Conservation (phyloP, 2,329 filamentous ascomycete genomes). For the Penicillium verrucosum region DNA sequence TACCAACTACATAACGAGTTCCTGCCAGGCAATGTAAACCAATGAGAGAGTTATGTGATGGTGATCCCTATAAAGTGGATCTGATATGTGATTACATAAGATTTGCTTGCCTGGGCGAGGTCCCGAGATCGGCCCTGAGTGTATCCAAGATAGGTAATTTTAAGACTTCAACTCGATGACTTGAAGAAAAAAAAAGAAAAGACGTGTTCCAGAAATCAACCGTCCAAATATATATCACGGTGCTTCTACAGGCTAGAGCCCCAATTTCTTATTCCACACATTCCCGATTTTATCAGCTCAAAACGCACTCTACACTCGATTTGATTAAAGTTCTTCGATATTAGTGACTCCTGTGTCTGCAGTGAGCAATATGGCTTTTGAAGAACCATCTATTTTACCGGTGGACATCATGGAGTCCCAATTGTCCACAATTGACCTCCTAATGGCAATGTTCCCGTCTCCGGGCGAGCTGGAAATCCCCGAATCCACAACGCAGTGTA, state of each 20-base stretch:
- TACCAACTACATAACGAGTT: no score
- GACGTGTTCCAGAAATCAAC: neutral
- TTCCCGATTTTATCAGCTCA: neutral
- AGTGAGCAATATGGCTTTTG: constrained; percentile 14
- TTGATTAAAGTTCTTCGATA: neutral
- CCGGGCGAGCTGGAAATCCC: constrained; percentile 42
- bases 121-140: no score
- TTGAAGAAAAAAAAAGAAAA: neutral
- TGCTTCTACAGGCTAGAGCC: neutral
- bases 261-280: neutral
- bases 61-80: no score
- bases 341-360: neutral
- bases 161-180: neutral
- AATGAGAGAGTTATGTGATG: no score
- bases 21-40: no score
- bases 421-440: constrained; percentile 51
- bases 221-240: neutral
- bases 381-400: constrained; percentile 30
- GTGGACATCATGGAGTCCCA: constrained; percentile 49
- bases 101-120: no score
- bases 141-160: no score
- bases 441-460: constrained; percentile 52
- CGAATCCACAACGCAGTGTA: constrained; percentile 30
- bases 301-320: neutral
- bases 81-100: no score